These are phyloP conservation scores for Gremmenia infestans DNA, from an alignment of 2,329 filamentous ascomycete genomes.

Conservation along the genomic window DNA sequence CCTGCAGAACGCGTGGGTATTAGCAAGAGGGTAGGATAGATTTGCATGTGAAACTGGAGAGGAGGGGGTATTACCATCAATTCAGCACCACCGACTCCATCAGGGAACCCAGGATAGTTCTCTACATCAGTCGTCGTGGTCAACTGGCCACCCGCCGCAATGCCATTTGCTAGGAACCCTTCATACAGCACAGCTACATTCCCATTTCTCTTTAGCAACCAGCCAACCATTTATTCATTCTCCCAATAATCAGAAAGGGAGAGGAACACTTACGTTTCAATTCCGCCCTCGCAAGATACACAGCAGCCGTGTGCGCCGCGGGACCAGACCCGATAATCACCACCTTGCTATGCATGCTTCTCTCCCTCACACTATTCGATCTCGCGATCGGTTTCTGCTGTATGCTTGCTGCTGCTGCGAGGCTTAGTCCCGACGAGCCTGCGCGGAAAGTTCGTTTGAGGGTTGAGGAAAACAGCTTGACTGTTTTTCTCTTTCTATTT, in stretches of 20 bases:
- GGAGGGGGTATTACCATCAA: conserved; percentile 56
- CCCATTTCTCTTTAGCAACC: conserved; percentile 26
- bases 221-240: background rate
- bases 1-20: conserved; percentile 32
- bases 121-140: conserved; percentile 98
- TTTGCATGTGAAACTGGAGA: background rate
- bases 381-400: conserved; percentile 50
- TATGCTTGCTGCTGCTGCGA: conserved; percentile 63
- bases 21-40: background rate
- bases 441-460: conserved; percentile 74
- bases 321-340: conserved; percentile 94
- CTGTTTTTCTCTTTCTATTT: conserved; percentile 37
- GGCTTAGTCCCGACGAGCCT: conserved; percentile 65
- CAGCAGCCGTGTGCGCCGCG: conserved; percentile 92
- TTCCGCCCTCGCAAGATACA: conserved; percentile 93
- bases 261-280: conserved; percentile 57
- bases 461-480: conserved; percentile 88
- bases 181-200: conserved; percentile 77
- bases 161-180: conserved; percentile 95
- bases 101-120: conserved; percentile 94
- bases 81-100: conserved; percentile 78
- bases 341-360: conserved; percentile 86
- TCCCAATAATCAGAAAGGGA: background rate
- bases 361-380: conserved; percentile 29
- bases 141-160: conserved; percentile 91